These are phyloP conservation scores for Podosphaera xanthii DNA, from an alignment of 2,329 filamentous ascomycete species.

Conservation along the genomic window DNA sequence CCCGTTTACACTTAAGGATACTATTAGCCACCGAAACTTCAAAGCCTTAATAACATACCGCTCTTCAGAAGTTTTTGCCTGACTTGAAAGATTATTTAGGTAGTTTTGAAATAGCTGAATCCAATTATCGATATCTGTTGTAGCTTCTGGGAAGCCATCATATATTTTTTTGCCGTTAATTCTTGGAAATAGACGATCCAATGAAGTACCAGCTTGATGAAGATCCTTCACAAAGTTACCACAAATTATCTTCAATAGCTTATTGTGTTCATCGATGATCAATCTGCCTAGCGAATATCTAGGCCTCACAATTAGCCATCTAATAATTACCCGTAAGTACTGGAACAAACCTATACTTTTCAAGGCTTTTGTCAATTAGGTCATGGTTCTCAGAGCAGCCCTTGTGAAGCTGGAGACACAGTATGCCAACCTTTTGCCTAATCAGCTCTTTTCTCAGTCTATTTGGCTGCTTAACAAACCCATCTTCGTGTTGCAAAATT, in stretches of 20 bases:
- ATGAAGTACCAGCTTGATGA: constrained; percentile 2
- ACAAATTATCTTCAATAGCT: constrained; percentile 11
- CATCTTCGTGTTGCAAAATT: constrained; percentile 9
- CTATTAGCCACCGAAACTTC: neutral
- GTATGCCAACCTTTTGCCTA: constrained; percentile 7
- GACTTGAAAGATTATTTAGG: constrained; percentile 5
- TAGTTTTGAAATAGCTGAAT: constrained; percentile 8
- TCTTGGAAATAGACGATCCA: constrained; percentile 9
- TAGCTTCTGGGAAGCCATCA: constrained; percentile 8
- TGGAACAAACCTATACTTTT: constrained; percentile 6
- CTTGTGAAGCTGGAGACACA: constrained; percentile 11
- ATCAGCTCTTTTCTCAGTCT: constrained; percentile 1
- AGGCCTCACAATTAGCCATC: neutral
- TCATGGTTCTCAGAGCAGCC: constrained; percentile 5
- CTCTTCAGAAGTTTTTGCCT: neutral
- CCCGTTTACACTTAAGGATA: neutral
- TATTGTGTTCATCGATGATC: constrained; percentile 10
- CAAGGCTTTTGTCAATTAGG: constrained; percentile 6
- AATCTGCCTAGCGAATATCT: constrained; percentile 9
- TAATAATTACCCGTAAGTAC: neutral
- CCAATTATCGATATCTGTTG: constrained; percentile 8
- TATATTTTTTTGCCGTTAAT: constrained; percentile 4
- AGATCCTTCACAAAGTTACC: constrained; percentile 9
- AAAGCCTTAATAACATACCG: neutral
- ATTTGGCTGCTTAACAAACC: constrained; percentile 6